phyloP scores from a whole-genome alignment of 306 rosid genomes.

The Cotoneaster glaucophyllus region DNA sequence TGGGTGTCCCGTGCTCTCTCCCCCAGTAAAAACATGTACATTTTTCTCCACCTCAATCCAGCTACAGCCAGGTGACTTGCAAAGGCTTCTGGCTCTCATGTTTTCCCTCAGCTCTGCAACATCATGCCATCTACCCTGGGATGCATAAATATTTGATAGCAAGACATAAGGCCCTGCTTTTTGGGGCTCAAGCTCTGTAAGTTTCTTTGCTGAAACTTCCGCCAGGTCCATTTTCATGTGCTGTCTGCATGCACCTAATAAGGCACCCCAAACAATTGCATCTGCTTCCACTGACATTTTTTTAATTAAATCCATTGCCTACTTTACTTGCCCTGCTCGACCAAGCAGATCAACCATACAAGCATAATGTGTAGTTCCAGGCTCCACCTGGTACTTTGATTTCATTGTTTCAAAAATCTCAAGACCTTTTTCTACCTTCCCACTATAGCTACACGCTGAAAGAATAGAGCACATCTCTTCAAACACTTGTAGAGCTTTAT shows the following conservation, averaged over 20 bases:
- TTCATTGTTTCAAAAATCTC: not conserved
- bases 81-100: not conserved
- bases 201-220: conserved; percentile 28
- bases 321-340: conserved; percentile 27
- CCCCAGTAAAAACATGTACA: conserved; percentile 24
- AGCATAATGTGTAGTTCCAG: conserved; percentile 35
- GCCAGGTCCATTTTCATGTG: conserved; percentile 30
- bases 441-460: not conserved
- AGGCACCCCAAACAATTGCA: conserved; percentile 36
- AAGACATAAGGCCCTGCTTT: conserved; percentile 19
- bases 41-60: conserved; percentile 28
- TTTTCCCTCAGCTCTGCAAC: not conserved
- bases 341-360: conserved; percentile 47
- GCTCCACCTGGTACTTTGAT: conserved; percentile 13
- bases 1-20: conserved; percentile 3
- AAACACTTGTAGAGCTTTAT: not conserved
- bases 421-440: not conserved
- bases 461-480: not conserved
- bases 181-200: conserved; percentile 12
- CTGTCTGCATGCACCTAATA: conserved; percentile 35
- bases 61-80: conserved; percentile 22
- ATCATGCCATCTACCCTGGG: not conserved
- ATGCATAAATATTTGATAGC: conserved; percentile 25
- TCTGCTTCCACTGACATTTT: conserved; percentile 36
- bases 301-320: conserved; percentile 35